Percentiles rank a stretch among this genome's conserved stretches.
phyloP scores from a whole-genome alignment of 192 early-diverging fungal species.

The Coemansia javaensis region DNA sequence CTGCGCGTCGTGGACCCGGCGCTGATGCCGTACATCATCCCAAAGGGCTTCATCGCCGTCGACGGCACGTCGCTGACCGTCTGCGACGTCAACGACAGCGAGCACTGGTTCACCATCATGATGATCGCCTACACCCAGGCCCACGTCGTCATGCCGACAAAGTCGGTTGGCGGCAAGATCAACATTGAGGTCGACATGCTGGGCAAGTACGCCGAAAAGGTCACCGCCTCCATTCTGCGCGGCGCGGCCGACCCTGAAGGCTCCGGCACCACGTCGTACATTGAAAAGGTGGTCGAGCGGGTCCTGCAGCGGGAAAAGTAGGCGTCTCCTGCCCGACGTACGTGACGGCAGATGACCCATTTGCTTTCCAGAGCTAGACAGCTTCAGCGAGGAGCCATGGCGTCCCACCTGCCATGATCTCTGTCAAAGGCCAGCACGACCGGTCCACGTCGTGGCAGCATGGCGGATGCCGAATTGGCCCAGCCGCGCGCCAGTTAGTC shows the following conservation, averaged over 20 bases:
- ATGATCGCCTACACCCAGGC: constrained; percentile 91
- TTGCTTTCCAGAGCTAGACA: no score
- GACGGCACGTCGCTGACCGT: constrained; percentile 97
- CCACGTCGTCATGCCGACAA: constrained; percentile 73
- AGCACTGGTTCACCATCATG: constrained; percentile 85
- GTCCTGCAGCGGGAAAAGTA: constrained; percentile 29
- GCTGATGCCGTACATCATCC: constrained; percentile 78
- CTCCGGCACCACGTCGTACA: constrained; percentile 14
- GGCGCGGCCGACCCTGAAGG: constrained; percentile 4
- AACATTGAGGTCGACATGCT: constrained; percentile 98
- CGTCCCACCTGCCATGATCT: no score
- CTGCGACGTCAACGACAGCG: constrained; percentile 72
- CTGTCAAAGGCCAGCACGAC: no score
- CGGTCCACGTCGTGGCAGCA: no score
- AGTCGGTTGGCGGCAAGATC: constrained; percentile 67
- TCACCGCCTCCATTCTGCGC: constrained; percentile 57
- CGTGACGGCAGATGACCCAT: no score
- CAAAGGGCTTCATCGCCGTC: constrained; percentile 91
- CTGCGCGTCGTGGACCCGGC: constrained; percentile 56
- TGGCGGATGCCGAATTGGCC: no score
- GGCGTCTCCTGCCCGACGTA: no score
- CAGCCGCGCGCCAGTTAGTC: no score
- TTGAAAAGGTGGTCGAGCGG: constrained; percentile 37
- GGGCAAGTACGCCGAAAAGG: constrained; percentile 90
- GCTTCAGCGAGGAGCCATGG: no score